These are phyloP conservation scores for Aspergillus hiratsukae DNA, from an alignment of 2,329 filamentous ascomycete genomes.

Conservation along the genomic window DNA sequence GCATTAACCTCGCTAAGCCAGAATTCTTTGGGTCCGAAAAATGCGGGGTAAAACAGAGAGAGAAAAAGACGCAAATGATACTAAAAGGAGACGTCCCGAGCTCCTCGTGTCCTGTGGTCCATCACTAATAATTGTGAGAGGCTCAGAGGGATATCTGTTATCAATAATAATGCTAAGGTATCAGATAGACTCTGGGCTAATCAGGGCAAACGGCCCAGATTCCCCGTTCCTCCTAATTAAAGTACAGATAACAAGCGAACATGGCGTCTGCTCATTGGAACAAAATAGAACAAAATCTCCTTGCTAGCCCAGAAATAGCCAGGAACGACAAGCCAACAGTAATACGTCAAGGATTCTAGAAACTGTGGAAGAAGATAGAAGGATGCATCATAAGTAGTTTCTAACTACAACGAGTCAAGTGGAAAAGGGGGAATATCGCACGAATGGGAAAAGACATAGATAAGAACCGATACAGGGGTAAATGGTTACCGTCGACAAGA, in stretches of 20 bases:
- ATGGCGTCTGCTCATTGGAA: not conserved
- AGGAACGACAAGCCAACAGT: not conserved
- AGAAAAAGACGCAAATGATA: not conserved
- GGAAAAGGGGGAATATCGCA: not conserved
- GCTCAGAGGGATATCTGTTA: slow-evolving; percentile 5
- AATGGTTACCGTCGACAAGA: not conserved
- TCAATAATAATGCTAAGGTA: slow-evolving; percentile 12
- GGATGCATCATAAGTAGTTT: too few relatives aligned
- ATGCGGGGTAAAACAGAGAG: slow-evolving; percentile 26
- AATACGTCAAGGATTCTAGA: not conserved
- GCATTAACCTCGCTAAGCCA: not conserved
- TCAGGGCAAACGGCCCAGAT: not conserved
- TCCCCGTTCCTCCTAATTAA: not conserved
- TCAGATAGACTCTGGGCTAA: slow-evolving; percentile 7
- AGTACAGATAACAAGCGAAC: not conserved
- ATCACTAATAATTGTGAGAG: not conserved
- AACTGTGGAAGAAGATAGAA: not conserved
- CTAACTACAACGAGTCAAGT: not conserved
- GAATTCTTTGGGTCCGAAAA: slow-evolving; percentile 2
- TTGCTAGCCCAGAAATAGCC: not conserved
- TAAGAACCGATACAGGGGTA: not conserved
- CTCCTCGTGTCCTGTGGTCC: not conserved
- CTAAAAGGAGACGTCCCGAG: not conserved
- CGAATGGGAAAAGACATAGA: not conserved
- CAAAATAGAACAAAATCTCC: not conserved